phyloP scores from a whole-genome alignment of 768 basidiomycete species.

The Boletus subcaerulescens region DNA sequence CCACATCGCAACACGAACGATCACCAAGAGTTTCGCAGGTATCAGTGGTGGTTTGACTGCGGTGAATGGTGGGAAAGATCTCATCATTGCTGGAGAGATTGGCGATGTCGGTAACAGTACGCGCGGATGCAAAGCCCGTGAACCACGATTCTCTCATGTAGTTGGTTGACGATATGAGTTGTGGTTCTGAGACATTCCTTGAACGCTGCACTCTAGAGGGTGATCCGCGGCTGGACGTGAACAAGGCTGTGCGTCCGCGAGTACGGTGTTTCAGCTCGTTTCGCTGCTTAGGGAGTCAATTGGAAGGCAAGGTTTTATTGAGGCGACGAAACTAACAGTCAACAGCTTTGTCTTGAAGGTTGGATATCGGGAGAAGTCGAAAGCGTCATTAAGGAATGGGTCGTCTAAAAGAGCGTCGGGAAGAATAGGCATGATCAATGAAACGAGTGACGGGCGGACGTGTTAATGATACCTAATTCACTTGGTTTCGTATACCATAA shows the following conservation, averaged over 20 bases:
- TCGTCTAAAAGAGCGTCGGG: conserved; percentile 22
- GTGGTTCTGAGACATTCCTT: conserved; percentile 26
- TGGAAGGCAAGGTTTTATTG: not conserved
- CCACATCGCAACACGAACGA: not conserved
- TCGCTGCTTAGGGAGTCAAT: not conserved
- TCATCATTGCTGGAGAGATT: conserved; percentile 1
- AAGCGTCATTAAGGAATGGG: conserved; percentile 20
- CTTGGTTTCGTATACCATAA: not conserved
- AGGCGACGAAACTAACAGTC: conserved; percentile 7
- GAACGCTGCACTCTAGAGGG: not conserved
- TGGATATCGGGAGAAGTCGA: conserved; percentile 17
- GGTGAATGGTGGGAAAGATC: not conserved
- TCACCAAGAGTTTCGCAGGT: not conserved
- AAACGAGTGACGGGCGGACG: not conserved
- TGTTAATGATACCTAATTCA: not conserved
- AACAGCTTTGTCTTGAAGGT: not conserved
- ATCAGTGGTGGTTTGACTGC: not conserved
- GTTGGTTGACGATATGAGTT: conserved; percentile 17
- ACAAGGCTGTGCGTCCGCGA: conserved; percentile 1
- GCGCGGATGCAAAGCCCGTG: conserved; percentile 5
- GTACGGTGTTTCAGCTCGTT: not conserved
- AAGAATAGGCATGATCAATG: not conserved
- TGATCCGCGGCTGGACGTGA: not conserved
- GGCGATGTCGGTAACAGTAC: conserved; percentile 9
- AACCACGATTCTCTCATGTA: conserved; percentile 19